Evolutionary conservation across 148 eudicot genomes (phyloP).

Genomic region (Suaeda aralocaspica): DNA sequence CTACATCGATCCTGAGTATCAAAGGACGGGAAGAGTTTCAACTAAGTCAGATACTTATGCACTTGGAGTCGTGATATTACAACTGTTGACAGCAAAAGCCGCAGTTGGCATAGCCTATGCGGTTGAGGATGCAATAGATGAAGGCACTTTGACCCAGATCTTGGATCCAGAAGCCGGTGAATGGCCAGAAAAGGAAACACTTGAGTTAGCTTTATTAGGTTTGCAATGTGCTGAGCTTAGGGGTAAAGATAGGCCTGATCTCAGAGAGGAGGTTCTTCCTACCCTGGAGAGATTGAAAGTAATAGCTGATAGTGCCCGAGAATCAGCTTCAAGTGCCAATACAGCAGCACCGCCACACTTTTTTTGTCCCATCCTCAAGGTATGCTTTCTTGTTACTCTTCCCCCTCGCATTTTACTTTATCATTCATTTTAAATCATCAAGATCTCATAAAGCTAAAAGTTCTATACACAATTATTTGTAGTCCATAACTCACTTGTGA

Average conservation of each 20-base stretch:
- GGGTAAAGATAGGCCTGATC: slow-evolving; percentile 77
- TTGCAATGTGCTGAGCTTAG: slow-evolving; percentile 73
- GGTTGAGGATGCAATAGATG: slow-evolving; percentile 65
- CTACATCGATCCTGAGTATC: slow-evolving; percentile 93
- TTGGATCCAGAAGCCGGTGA: slow-evolving; percentile 64
- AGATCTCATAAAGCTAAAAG: not conserved
- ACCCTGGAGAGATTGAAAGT: slow-evolving; percentile 66
- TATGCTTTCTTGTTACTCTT: slow-evolving; percentile 16
- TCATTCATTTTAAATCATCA: no score
- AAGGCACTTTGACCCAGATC: slow-evolving; percentile 40
- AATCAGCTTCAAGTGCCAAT: slow-evolving; percentile 26
- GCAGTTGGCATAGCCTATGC: slow-evolving; percentile 55
- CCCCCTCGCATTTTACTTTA: not conserved
- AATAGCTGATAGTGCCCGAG: slow-evolving; percentile 50
- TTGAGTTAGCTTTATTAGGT: slow-evolving; percentile 55
- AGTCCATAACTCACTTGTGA: not conserved
- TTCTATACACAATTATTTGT: not conserved
- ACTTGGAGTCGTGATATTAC: slow-evolving; percentile 77
- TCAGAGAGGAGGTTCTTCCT: slow-evolving; percentile 61
- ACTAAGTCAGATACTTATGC: slow-evolving; percentile 84
- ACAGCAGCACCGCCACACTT: slow-evolving; percentile 52
- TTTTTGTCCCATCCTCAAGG: slow-evolving; percentile 81
- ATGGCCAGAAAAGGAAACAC: slow-evolving; percentile 79
- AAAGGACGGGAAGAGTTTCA: slow-evolving; percentile 72
- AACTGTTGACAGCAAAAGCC: slow-evolving; percentile 72